These are phyloP conservation scores for Aspergillus sclerotiicarbonarius DNA, from an alignment of 495 filamentous ascomycete species.

Conservation along the genomic window DNA sequence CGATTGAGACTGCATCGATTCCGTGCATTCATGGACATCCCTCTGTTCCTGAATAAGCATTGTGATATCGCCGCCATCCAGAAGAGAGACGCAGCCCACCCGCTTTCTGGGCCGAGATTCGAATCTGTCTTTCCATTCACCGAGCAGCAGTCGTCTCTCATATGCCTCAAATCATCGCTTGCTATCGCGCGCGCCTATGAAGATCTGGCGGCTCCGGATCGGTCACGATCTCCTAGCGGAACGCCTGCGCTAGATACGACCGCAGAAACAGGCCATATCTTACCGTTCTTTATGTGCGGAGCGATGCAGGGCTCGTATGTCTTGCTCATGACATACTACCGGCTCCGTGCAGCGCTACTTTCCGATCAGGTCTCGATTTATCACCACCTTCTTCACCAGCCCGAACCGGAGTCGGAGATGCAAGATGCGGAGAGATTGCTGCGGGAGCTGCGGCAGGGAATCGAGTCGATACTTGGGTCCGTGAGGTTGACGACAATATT, in stretches of 20 bases:
- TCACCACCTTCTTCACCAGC: neutral
- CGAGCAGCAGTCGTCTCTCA: conserved; percentile 4
- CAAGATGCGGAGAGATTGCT: conserved; percentile 8
- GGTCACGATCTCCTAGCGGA: neutral
- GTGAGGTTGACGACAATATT: neutral
- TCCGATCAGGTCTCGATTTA: conserved; percentile 6
- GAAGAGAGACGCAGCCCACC: neutral
- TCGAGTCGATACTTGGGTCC: neutral
- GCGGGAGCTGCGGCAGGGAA: conserved; percentile 9
- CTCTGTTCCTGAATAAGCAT: conserved; percentile 16
- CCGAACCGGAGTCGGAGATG: conserved; percentile 5
- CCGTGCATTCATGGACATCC: conserved; percentile 17
- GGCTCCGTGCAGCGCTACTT: conserved; percentile 4
- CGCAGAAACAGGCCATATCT: neutral
- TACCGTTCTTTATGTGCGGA: conserved; percentile 10
- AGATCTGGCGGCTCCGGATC: neutral
- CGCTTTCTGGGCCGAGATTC: neutral
- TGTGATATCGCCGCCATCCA: conserved; percentile 14
- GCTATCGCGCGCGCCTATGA: conserved; percentile 3
- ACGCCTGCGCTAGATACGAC: neutral
- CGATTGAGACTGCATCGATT: conserved; percentile 15
- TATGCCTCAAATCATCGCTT: conserved; percentile 7
- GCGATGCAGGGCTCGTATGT: conserved; percentile 9
- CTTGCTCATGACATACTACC: conserved; percentile 6
- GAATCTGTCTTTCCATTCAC: conserved; percentile 10